phyloP scores from a whole-genome alignment of 2,329 filamentous ascomycete species.

The Diaporthe batatas region DNA sequence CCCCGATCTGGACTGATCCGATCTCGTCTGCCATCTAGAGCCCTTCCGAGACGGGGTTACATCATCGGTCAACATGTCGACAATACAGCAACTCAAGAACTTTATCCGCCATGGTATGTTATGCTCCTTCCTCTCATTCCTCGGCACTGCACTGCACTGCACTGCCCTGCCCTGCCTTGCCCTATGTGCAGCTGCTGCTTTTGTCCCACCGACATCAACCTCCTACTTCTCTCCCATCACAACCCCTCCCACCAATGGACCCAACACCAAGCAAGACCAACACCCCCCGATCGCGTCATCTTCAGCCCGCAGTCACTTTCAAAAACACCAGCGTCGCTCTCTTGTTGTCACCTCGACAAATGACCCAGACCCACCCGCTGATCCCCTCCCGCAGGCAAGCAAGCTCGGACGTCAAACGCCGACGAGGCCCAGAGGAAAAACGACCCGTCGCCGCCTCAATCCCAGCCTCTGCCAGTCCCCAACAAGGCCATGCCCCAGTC shows the following conservation, averaged over 20 bases:
- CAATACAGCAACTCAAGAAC: conserved; percentile 97
- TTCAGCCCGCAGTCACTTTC: background rate
- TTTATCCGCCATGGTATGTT: conserved; percentile 93
- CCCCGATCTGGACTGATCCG: conserved; percentile 19
- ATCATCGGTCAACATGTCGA: conserved; percentile 64
- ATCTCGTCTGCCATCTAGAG: conserved; percentile 4
- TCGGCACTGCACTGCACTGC: conserved; percentile 8
- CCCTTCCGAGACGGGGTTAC: conserved; percentile 20
- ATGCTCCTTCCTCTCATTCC: conserved; percentile 47
- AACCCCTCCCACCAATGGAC: background rate
- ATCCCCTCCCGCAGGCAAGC: conserved; percentile 74
- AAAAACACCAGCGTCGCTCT: background rate
- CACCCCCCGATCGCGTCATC: background rate
- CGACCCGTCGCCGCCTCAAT: conserved; percentile 62
- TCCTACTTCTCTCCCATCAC: background rate
- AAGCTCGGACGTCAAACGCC: conserved; percentile 77
- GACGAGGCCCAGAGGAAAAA: conserved; percentile 67
- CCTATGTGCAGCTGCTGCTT: background rate
- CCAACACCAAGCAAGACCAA: background rate
- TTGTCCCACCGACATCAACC: conserved; percentile 7
- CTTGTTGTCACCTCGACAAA: background rate
- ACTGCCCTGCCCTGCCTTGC: background rate
- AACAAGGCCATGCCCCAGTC: conserved; percentile 64
- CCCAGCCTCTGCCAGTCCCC: conserved; percentile 66
- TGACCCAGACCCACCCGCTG: conserved; percentile 45